Conservation (phyloP, 805 yeast genomes). For the Candida verbasci region DNA sequence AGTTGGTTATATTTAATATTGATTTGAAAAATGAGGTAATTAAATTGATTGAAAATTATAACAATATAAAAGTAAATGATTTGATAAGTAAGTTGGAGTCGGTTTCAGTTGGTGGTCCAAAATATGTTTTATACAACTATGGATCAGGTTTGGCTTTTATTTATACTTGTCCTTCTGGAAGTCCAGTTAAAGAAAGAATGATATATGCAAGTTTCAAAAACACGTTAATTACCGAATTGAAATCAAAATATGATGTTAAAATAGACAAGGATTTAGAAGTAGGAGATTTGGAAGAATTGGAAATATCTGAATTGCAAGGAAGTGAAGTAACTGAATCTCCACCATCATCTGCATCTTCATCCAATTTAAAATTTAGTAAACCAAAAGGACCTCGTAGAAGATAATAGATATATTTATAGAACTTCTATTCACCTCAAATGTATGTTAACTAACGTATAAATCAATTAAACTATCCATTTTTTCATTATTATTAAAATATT, state of each 20-base stretch:
- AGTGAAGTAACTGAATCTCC: constrained; percentile 7
- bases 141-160: constrained; percentile 51
- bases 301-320: constrained; percentile 42
- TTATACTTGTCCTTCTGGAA: constrained; percentile 86
- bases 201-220: constrained; percentile 78
- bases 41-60: constrained; percentile 16
- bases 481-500: constrained; percentile 9
- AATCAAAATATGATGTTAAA: constrained; percentile 22
- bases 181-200: constrained; percentile 89
- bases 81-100: constrained; percentile 18
- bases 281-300: constrained; percentile 70
- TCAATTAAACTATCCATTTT: constrained; percentile 20
- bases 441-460: constrained; percentile 11
- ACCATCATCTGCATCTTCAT: constrained; percentile 8
- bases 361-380: constrained; percentile 41
- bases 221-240: constrained; percentile 52
- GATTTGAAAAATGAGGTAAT: constrained; percentile 45
- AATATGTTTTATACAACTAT: constrained; percentile 51
- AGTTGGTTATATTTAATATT: constrained; percentile 48
- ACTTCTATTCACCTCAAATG: no score
- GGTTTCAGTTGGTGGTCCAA: constrained; percentile 32
- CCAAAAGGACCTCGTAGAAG: constrained; percentile 69
- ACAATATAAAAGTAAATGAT: constrained; percentile 14
- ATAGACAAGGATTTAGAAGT: constrained; percentile 52
- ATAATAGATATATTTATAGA: no score